Conservation (phyloP, 257 asterid genomes). For the Penstemon davidsonii region DNA sequence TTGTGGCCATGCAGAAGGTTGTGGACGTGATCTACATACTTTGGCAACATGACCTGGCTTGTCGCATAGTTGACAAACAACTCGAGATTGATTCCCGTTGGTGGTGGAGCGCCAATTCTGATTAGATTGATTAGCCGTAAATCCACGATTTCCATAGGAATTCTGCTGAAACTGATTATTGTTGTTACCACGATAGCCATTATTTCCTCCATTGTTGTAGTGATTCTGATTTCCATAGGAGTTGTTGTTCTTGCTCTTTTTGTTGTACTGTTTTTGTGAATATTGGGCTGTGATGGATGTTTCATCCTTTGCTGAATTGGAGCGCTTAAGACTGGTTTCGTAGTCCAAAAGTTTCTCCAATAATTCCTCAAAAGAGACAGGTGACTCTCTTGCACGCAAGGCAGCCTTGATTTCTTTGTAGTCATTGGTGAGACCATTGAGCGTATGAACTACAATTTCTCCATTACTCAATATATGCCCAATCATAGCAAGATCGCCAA, state of each 20-base stretch:
- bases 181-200: no score
- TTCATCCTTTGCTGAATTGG: not conserved
- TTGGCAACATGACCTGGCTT: no score
- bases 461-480: not conserved
- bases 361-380: not conserved
- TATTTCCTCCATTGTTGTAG: no score
- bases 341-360: not conserved
- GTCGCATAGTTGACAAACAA: no score
- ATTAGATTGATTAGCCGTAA: no score
- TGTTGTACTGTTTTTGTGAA: not conserved
- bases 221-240: no score
- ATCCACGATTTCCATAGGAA: no score
- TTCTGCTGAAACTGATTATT: no score
- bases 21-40: no score
- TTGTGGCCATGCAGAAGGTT: no score
- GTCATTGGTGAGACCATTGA: not conserved
- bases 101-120: no score
- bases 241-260: not conserved
- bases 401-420: not conserved
- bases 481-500: not conserved
- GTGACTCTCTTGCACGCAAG: not conserved
- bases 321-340: not conserved
- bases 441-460: slow-evolving; percentile 1
- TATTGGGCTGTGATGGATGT: not conserved
- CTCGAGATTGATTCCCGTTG: no score